These are phyloP conservation scores for Clohesyomyces aquaticus DNA, from an alignment of 495 filamentous ascomycete genomes.

Conservation along the genomic window DNA sequence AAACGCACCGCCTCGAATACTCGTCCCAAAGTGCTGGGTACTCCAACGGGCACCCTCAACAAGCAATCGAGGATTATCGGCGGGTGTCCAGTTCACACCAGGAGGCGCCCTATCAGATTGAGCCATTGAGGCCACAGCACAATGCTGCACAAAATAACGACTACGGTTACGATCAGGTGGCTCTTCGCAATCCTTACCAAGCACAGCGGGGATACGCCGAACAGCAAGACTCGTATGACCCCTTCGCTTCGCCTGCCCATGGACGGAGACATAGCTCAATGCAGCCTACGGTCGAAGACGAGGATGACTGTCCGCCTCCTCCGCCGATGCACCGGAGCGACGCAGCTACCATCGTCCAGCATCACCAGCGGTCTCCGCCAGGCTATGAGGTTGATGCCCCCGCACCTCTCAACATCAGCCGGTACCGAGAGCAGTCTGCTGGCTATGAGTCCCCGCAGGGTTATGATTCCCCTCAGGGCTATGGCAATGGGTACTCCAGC, in stretches of 20 bases:
- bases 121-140: conserved; percentile 24
- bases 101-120: conserved; percentile 30
- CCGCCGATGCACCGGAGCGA: conserved; percentile 49
- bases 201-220: conserved; percentile 23
- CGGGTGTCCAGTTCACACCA: conserved; percentile 13
- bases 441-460: conserved; percentile 28
- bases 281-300: conserved; percentile 46
- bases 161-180: conserved; percentile 7
- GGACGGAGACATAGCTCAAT: conserved; percentile 28
- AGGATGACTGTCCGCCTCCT: conserved; percentile 46
- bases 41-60: conserved; percentile 2
- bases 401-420: conserved; percentile 35
- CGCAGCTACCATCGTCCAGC: conserved; percentile 39
- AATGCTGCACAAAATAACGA: conserved; percentile 11
- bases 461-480: conserved; percentile 30
- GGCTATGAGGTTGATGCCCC: conserved; percentile 33
- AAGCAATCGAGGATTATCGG: conserved; percentile 9
- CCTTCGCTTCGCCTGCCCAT: conserved; percentile 11
- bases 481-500: conserved; percentile 18
- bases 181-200: conserved; percentile 25
- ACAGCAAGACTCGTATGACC: conserved; percentile 27
- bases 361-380: conserved; percentile 31
- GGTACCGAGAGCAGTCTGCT: conserved; percentile 29
- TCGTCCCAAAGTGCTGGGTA: not conserved
- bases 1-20: conserved; percentile 8